Conservation (phyloP, 139 green algal genomes). For the Helicosporidium sp. region DNA sequence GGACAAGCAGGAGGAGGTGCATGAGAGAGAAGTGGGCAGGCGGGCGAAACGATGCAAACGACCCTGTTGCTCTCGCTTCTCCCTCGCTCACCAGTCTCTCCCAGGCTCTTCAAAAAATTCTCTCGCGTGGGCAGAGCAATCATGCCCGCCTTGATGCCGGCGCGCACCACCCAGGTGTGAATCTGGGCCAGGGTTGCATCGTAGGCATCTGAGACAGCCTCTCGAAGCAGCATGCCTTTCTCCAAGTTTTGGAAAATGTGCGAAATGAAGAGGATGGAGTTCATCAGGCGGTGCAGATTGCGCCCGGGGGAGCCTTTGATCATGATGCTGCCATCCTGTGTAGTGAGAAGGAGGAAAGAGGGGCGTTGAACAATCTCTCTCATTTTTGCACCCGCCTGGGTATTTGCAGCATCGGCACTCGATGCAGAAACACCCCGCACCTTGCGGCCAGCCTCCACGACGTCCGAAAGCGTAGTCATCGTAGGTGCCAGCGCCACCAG, state of each 20-base stretch:
- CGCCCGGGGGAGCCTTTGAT: conserved; percentile 39
- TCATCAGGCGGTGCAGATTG: conserved; percentile 40
- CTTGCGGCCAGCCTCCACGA: conserved; percentile 24
- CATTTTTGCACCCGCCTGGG: not conserved
- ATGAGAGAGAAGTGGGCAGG: too few species aligned
- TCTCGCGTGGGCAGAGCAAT: conserved; percentile 32
- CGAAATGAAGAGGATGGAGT: conserved; percentile 32
- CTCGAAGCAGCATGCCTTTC: conserved; percentile 11
- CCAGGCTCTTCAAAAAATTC: conserved; percentile 31
- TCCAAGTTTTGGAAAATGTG: conserved; percentile 28
- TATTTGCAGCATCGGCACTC: too few species aligned
- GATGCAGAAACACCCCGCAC: conserved; percentile 1
- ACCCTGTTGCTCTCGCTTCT: not conserved
- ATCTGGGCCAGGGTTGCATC: conserved; percentile 26
- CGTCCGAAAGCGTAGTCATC: conserved; percentile 12
- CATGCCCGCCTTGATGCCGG: conserved; percentile 37
- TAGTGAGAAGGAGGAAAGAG: not conserved
- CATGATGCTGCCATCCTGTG: conserved; percentile 21
- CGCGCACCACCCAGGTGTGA: conserved; percentile 33
- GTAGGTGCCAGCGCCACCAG: conserved; percentile 5
- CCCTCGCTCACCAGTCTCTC: conserved; percentile 18
- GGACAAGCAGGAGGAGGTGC: too few species aligned
- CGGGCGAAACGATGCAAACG: not conserved
- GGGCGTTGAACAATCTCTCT: not conserved
- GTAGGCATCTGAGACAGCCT: conserved; percentile 15